Evolutionary conservation across 257 asterid genomes (phyloP), one percentile per base, ranked within the genome.

Genomic region (Rubia yunnanensis): DNA sequence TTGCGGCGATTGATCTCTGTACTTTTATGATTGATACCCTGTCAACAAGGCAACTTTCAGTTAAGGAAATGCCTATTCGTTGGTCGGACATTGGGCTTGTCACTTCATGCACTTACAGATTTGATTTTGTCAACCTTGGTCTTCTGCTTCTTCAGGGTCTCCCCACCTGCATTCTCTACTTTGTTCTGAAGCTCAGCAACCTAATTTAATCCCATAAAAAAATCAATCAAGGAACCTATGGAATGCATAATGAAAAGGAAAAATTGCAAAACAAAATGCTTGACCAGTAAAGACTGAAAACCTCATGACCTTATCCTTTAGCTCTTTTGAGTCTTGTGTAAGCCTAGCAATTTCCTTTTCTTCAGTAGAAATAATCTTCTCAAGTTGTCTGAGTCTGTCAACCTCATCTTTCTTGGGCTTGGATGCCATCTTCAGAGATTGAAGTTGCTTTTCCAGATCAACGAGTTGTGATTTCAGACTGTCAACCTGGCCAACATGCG

Each of bases 91-190:
- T 27, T 26, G 52, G 34, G 52, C 48, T 34, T 27, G 22, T 27
- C 52, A 55, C 49, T 27, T 57, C 58, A 41, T 62, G 72, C 38
- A 86, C 99, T 87, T 78, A 92, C 99, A 69, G 94, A 77, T 66
- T 94, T 95, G 69, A 94, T 82, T 77, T 78, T 82, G 72, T 70
- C 63, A 66, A 90, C 95, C 63, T 62, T 82, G 27, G 90, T 77
- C 81, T 88, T 90, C 65, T 90, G 96, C 56, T 64, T 82, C 80
- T 78, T 85, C 84, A 94, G 64, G 50, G 73, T 83, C 72, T 84
- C 97, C 20, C 99, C 99, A 38, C 99, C 99, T 36, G 97, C 99
- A 81, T 88, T 90, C 82, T 94, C 99, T 18, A 94, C 85, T 78
- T 85, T 90, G 34, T 72, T 83, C 83, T 94, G 99, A 74, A 94